Base-by-base conservation (phyloP, 164 flowering plant species). In the Stephania yunnanensis region DNA sequence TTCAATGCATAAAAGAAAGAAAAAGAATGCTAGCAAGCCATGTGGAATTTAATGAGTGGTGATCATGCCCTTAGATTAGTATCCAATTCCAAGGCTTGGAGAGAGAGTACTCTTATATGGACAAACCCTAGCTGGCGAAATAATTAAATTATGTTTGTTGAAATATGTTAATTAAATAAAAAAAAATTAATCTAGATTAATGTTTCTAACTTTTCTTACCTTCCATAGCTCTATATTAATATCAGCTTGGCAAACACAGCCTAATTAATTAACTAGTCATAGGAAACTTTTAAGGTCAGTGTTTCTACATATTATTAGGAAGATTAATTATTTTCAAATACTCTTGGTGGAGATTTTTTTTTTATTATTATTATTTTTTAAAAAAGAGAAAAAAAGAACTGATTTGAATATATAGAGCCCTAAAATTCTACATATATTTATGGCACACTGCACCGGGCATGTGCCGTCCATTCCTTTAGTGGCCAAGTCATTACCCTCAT, bases 391-490 rank as follows among this genome's bases (percentile, higher is more conserved):
- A 36, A 36, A 36, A 36, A 0, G 42, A 36, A 36, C 42, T 2
- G 15, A 25, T 30, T 13, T 22, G 69, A 73, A 48, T 15, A 61
- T 50, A 50, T 50, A 50, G 66, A 63, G 55, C 66, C 78, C 66
- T 68, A 72, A 77, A 69, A 36, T 73, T 75, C 72, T 50, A 9
- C 22, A 10, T 6, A 46, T 63, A 84, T 81, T 80, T 78, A 84
- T 75, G 74, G 72, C 74, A 17, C 2, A 58, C 73, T 68, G 77
- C 74, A 72, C 36, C 2, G 71, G 71, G 74, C 83, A 80, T 84
- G 81, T 80, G 86, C 81, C 75, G 71, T 73, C 75, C 79, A 76
- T 72, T 53, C 52, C 74, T 70, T 68, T 53, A 29, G 72, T 9
- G 10, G 42, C 42, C 44, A 72, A 64, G 48, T 65, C 46, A 53